Base-by-base conservation (phyloP, 805 yeast genomes). In the Jamesozyma rosinii region DNA sequence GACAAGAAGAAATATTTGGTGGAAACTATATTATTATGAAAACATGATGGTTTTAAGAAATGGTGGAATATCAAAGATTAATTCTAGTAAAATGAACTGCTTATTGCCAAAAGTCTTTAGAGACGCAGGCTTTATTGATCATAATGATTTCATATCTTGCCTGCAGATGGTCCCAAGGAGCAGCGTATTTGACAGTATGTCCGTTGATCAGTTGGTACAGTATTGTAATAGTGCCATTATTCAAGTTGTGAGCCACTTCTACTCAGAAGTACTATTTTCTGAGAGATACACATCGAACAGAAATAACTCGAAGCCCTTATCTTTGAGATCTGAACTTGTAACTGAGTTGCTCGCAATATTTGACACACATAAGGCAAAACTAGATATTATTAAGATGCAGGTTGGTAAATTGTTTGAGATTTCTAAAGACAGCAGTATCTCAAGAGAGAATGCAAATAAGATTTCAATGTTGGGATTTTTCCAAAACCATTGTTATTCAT, bases 21-120 rank as follows among this genome's bases (percentile, higher is more conserved):
- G 66, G 66, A 51, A 45, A 38, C 44, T 58, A 20, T 61, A 52
- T 35, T 35, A 42, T 21, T 47, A 51, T 44, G 64, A 58, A 41
- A 55, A 54, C 40, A 20, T 19, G 11, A 40, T 38, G 17, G 30
- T 49, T 5, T 33, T 49, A 11, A 46, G 40, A n/a, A 46, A 45
- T 10, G 59, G 62, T 4, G 38, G 44, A n/a, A 40, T 50, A 21
- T 53, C 63, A 1, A 32, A 49, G 2, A 53, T 60, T 13, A 41
- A 47, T 36, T 57, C 54, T 24, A 31, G 36, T 18, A 51, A 45
- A 18, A 50, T 53, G 42, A 60, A 53, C 40, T 55, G 62, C 43
- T 37, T 60, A 13, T 43, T 58, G 19, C 55, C 63, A 2, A 47
- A 46, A 35, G 51, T 43, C n/a, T 53, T 58, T 37, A 46, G 59